Conservation (phyloP, 1,284 basidiomycete genomes). For the Coniferiporia sulphurascens region DNA sequence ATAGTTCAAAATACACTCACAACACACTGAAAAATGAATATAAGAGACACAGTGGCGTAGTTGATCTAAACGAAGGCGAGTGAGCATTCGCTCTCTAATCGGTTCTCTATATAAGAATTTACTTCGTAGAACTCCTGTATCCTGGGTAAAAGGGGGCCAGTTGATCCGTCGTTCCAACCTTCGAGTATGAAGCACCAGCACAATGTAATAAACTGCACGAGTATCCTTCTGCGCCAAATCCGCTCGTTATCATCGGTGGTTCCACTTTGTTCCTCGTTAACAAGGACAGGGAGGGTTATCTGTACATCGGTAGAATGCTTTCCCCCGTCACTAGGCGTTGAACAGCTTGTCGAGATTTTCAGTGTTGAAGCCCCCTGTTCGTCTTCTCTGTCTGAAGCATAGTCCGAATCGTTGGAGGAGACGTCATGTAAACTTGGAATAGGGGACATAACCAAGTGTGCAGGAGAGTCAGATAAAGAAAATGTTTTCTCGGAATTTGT, state of each 20-base stretch:
- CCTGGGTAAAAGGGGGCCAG: conserved; percentile 51
- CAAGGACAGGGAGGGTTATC: not conserved
- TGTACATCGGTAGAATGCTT: not conserved
- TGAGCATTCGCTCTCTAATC: too few species aligned
- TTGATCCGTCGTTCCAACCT: conserved; percentile 60
- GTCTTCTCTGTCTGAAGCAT: too few species aligned
- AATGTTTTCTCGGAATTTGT: too few species aligned
- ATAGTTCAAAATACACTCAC: conserved; percentile 29
- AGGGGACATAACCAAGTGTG: too few species aligned
- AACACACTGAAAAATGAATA: conserved; percentile 42
- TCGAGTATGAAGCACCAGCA: conserved; percentile 41
- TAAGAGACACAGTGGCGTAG: conserved; percentile 42
- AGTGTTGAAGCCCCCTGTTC: too few species aligned
- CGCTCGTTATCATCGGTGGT: not conserved
- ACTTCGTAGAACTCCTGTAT: conserved; percentile 53
- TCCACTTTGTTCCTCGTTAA: not conserved
- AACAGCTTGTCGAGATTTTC: too few species aligned
- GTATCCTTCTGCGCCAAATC: not conserved
- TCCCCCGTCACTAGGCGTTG: too few species aligned
- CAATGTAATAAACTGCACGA: conserved; percentile 15
- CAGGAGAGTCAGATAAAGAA: too few species aligned
- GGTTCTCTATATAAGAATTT: too few species aligned
- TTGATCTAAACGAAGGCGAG: conserved; percentile 30
- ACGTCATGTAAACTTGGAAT: too few species aligned
- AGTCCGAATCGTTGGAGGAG: too few species aligned